Evolutionary conservation across 192 early-diverging fungal species (phyloP), one percentile per base, ranked within the genome.

Genomic region (Coemansia sp.): DNA sequence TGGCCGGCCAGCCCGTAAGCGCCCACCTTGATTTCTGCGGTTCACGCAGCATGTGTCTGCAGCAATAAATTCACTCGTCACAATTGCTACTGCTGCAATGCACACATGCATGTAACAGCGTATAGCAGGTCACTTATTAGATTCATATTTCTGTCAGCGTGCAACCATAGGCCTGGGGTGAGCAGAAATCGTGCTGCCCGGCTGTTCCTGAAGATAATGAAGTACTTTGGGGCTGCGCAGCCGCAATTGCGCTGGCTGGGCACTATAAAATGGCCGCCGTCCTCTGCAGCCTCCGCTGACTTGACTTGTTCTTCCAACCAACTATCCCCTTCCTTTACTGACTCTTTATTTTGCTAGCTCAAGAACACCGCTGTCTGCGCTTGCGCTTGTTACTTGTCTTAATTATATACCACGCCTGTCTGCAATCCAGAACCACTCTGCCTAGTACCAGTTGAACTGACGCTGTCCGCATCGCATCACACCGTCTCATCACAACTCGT

Each of bases 21-120:
- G 0, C 40, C 40, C 40, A 42, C 40, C 40, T 42, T 40, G 57
- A 36, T 58, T 58, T 58, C 34, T 42, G 57, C 57, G 57, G 57
- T n/a, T 17, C 40, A 34, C 36, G 28, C 28, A 31, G 28, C 28
- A 31, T 31, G 28, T 7, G 28, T 31, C 28, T 19, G 51, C 51
- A 26, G 25, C 20, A 14, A 53, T 10, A 66, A 60, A 67, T 60
- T 60, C 37, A 50, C 64, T 58, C 12, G 46, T 31, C 14, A 15
- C 25, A 15, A 34, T 28, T 38, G 55, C 63, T 65, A 65, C 63
- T 65, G 63, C 47, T 38, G 25, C 31, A 44, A 59, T 69, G 59
- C 54, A 50, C 59, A 28, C 55, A 37, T 59, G 71, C 71, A 72
- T 62, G 48, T 58, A 57, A 58, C 49, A 51, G 64, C 23, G 42